These are phyloP conservation scores for Trichophaea hybrida DNA, from an alignment of 2,329 filamentous ascomycete species.

Conservation along the genomic window DNA sequence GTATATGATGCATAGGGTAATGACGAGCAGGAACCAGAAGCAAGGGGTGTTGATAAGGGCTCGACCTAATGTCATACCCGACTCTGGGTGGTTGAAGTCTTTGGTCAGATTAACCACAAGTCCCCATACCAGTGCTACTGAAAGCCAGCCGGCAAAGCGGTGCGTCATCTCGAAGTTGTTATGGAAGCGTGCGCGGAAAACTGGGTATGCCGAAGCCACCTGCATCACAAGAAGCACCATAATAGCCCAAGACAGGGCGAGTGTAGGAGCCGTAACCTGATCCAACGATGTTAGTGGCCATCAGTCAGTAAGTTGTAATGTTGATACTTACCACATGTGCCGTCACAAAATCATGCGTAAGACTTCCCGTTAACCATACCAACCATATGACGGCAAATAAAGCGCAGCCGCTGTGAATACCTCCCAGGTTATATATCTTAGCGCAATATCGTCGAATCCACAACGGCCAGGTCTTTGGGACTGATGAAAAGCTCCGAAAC, in stretches of 20 bases:
- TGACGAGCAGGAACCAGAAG: constrained; percentile 54
- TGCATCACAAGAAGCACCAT: constrained; percentile 45
- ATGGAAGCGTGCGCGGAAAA: constrained; percentile 48
- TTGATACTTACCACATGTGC: background rate
- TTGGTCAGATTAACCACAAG: constrained; percentile 40
- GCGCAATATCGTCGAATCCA: constrained; percentile 35
- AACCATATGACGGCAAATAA: constrained; percentile 39
- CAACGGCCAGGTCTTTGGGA: constrained; percentile 36
- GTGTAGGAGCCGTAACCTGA: constrained; percentile 31
- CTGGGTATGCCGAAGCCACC: constrained; percentile 48
- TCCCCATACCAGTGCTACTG: constrained; percentile 50
- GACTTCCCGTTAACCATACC: constrained; percentile 30
- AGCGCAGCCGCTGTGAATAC: constrained; percentile 40
- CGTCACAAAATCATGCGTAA: constrained; percentile 25
- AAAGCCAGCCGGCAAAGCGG: constrained; percentile 58
- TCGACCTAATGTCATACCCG: constrained; percentile 26
- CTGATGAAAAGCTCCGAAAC: constrained; percentile 35
- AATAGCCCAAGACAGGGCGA: constrained; percentile 44
- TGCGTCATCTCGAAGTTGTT: constrained; percentile 57
- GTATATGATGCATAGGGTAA: constrained; percentile 51
- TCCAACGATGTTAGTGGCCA: background rate
- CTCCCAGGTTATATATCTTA: constrained; percentile 42
- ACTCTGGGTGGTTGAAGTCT: constrained; percentile 23
- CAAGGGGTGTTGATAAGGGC: constrained; percentile 37
- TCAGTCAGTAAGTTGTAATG: background rate